Base-by-base conservation (phyloP, 2,329 filamentous ascomycete genomes). In the Colletotrichum aenigma region DNA sequence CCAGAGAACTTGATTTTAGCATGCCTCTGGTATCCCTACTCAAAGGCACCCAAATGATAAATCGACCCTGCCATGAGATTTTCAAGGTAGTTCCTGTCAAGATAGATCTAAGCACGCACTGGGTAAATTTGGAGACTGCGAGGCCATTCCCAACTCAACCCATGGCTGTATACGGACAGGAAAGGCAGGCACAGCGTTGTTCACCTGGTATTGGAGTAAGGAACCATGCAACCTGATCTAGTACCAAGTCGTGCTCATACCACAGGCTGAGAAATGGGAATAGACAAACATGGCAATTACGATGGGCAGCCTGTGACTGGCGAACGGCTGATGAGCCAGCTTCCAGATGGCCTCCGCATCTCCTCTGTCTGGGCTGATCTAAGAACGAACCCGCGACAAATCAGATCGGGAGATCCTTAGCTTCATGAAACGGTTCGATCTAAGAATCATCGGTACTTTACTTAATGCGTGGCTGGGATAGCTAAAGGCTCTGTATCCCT, bases 401-500 rank as follows among this genome's bases (percentile, higher is more conserved):
- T 12, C 10, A 21, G 4, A 12, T 48, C 9, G 5, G 18, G 18
- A 48, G 1, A 1, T 48, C 1, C 6, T 4, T 12, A 4, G 18
- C 9, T 48, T 4, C 3, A 12, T 48, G 0, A 48, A 12, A 6
- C 1, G 10, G 10, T 0, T 21, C 10, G 10, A 13, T 21, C 6
- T 7, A 1, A 21, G 10, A 48, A 13, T 2, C 43, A 4, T n/a
- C 0, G 10, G 10, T 4, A n/a, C 43, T 13, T 13, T 7, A 4
- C n/a, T 13, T 48, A 10, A 0, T 1, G 10, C 0, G 43, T 48
- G 43, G 5, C n/a, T 3, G 2, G n/a, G 6, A 1, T 3, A 0
- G 10, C 18, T 1, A 0, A n/a, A 48, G 0, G 7, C 43, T 2
- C 18, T 13, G 43, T 7, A 48, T 12, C 2, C 18, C 10, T 6